A percentile compares a stretch with the other conserved stretches of the same genome.
Conservation (phyloP, 305 asterid species). For the Vinca major region DNA sequence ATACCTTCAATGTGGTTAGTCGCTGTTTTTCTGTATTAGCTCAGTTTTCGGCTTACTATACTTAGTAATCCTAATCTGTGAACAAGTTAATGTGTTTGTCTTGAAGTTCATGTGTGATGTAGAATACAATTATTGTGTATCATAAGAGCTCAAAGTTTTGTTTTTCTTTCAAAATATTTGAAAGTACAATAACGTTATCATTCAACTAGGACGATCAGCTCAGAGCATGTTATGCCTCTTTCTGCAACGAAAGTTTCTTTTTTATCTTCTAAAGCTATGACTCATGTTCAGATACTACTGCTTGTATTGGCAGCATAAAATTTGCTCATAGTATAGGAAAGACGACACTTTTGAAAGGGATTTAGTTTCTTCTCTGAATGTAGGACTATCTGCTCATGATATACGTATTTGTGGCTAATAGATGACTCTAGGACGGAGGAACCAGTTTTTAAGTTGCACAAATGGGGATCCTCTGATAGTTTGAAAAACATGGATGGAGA, state of each 20-base stretch:
- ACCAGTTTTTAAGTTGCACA: constrained; percentile 48
- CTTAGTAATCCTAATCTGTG: not conserved
- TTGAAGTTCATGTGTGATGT: not conserved
- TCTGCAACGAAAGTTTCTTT: not conserved
- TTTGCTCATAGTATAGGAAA: not conserved
- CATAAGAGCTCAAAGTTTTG: not conserved
- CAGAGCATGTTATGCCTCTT: not conserved
- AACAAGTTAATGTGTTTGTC: not conserved
- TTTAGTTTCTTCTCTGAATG: not conserved
- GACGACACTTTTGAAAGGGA: not conserved
- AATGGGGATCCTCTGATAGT: constrained; percentile 54
- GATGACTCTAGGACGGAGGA: constrained; percentile 27
- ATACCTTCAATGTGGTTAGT: constrained; percentile 29
- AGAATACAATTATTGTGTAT: not conserved
- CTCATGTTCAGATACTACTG: not conserved
- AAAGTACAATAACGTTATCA: not conserved
- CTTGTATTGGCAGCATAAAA: not conserved
- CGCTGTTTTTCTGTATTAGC: constrained; percentile 2
- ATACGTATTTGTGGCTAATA: constrained; percentile 27
- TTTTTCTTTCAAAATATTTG: not conserved
- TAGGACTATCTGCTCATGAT: constrained; percentile 3
- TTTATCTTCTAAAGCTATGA: not conserved
- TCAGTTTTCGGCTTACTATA: not conserved
- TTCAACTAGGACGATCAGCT: not conserved
- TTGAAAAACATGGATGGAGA: constrained; percentile 28